Evolutionary conservation across 257 asterid genomes (phyloP), one percentile per base, ranked within the genome.

Genomic region (Pogostemon cablin): DNA sequence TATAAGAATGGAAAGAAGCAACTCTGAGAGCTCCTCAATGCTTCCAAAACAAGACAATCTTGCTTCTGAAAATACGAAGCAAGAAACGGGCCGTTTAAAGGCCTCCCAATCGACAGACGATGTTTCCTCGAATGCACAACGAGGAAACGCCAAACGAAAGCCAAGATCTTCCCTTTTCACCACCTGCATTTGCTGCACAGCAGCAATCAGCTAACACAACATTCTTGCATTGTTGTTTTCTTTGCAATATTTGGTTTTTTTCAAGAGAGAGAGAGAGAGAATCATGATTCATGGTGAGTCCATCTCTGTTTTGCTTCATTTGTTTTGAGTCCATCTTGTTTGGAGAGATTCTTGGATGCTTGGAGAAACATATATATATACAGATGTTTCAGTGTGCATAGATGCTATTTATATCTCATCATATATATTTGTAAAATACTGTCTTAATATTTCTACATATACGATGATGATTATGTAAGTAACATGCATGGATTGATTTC

Each of bases 131-230:
- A 52, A 56, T 72, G 75, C 86, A 38, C 62, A 75, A 1, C 69
- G 77, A 67, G 75, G 57, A 15, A 78, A 70, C 32, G 80, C 75
- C 7, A 84, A 80, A 58, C 76, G 83, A 48, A 90, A 75, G 82
- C 75, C 80, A 7, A 82, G 80, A 60, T 75, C 95, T 52, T 90
- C 90, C n/a, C 77, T 90, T 70, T 86, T 90, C 84, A 80, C 84
- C 47, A 82, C 92, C 47, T 90, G 96, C 88, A 77, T 90, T 1
- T 90, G 96, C 68, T 90, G 96, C 87, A 76, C 88, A 50, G 75
- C 93, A 60, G 82, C 81, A 62, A 80, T 80, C 40, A 78, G 77
- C 79, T 80, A 57, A 67, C 38, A 34, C 34, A 17, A 34, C 4
- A 54, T 44, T 38, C 66, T 53, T 39, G n/a, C 40, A 56, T 49